phyloP scores from a whole-genome alignment of 1,284 basidiomycete genomes.

The Ceratobasidium papillatum region DNA sequence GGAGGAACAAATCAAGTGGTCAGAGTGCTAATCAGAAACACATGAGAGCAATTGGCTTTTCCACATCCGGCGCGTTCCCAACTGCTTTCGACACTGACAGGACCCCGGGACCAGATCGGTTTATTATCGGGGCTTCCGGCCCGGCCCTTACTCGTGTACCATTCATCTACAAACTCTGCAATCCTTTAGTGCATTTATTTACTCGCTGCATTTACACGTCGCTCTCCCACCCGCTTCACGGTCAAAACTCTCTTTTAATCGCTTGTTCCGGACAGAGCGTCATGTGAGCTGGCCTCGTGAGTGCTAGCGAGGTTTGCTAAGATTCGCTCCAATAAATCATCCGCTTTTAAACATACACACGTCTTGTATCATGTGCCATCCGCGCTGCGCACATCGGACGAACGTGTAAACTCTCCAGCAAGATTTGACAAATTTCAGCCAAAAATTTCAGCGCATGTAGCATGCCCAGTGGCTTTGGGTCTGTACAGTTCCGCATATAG shows the following conservation, averaged over 20 bases:
- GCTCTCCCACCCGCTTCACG: not conserved
- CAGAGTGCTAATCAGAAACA: slow-evolving; percentile 22
- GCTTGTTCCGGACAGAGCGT: slow-evolving; percentile 1
- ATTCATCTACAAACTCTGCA: slow-evolving; percentile 2
- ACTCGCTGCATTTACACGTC: slow-evolving; percentile 10
- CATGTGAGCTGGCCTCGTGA: slow-evolving; percentile 25
- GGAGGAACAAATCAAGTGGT: slow-evolving; percentile 20
- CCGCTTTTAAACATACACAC: slow-evolving; percentile 4
- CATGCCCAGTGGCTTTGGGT: not conserved
- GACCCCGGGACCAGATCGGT: slow-evolving; percentile 35
- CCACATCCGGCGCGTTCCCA: slow-evolving; percentile 1
- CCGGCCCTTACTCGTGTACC: not conserved
- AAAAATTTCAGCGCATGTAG: not conserved
- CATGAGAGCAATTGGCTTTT: slow-evolving; percentile 39
- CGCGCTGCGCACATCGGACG: not conserved
- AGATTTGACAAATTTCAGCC: not conserved
- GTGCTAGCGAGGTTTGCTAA: not conserved
- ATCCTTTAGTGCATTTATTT: not conserved
- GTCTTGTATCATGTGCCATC: not conserved
- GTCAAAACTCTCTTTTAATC: slow-evolving; percentile 14
- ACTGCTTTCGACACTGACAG: slow-evolving; percentile 26
- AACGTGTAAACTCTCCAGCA: not conserved
- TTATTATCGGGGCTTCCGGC: slow-evolving; percentile 22
- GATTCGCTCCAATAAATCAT: not conserved
- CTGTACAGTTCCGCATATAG: slow-evolving; percentile 8